Evolutionary conservation across 345 rosid genomes (phyloP).

Genomic region (Tarenaya hassleriana): DNA sequence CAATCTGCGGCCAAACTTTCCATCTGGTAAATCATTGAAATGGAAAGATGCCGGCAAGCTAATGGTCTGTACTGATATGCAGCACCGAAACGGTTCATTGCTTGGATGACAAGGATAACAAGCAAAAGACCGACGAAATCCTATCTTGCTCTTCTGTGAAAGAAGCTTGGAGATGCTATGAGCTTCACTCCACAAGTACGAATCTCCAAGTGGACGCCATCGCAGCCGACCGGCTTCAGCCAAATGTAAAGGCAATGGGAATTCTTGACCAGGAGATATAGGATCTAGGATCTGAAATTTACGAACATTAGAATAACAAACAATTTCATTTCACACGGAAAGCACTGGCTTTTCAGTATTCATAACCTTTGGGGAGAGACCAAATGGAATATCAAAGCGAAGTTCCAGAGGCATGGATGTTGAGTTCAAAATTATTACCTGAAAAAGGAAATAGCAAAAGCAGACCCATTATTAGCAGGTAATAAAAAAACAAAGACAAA

Average conservation of each 20-base stretch:
- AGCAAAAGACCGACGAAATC: constrained; percentile 74
- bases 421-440: constrained; percentile 76
- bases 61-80: constrained; percentile 58
- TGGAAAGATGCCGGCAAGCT: constrained; percentile 43
- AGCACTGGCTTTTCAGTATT: constrained; percentile 15
- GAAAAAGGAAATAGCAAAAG: constrained; percentile 28
- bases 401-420: constrained; percentile 77
- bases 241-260: constrained; percentile 85
- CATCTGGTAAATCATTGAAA: constrained; percentile 29
- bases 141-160: constrained; percentile 68
- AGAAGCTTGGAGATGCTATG: constrained; percentile 68
- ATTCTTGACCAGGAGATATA: constrained; percentile 77
- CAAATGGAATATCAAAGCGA: constrained; percentile 94
- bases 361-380: constrained; percentile 81
- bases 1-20: constrained; percentile 26
- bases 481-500: constrained; percentile 13
- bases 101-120: constrained; percentile 93
- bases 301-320: constrained; percentile 14
- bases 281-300: constrained; percentile 76
- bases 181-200: constrained; percentile 90
- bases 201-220: constrained; percentile 82
- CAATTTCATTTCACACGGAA: constrained; percentile 8
- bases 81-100: constrained; percentile 82
- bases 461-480: constrained; percentile 14
- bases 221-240: constrained; percentile 88